Base-by-base conservation (phyloP, 225 moss, liverwort and hornwort species). In the Anthoceros angustus region DNA sequence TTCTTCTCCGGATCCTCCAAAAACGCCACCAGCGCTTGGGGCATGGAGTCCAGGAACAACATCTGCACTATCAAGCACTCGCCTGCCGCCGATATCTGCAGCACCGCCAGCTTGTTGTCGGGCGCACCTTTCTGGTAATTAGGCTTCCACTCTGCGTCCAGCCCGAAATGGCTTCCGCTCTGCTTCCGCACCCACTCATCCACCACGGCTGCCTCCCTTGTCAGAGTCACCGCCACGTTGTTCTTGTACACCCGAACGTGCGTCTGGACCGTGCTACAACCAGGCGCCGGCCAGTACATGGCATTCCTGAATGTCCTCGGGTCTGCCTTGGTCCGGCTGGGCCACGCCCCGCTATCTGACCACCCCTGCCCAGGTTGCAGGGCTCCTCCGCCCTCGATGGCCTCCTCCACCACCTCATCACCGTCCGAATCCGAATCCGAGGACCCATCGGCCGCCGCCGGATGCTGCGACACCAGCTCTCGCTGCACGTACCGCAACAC, bases 51-150 rank as follows among this genome's bases (percentile, higher is more conserved):
- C 39, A 95, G 69, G 61, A 81, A 82, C 39, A 91, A 45, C 91
- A 91, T 86, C 72, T 95, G 95, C 12, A 95, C 75, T 16, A 95
- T 76, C 9, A 95, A 70, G 67, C 94, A 95, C 65, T 91, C 86
- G 18, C 71, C 77, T 63, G 80, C 83, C 42, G 81, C 78, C 72
- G 86, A 91, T 15, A 95, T 82, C 75, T 95, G 95, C 67, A 95
- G 60, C 39, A 95, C 72, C 24, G 86, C 84, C 5, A 85, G 78
- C 79, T 88, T 95, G 62, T 88, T 85, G 2, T 88, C 79, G 8
- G 68, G 40, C 18, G 70, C 41, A 43, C 86, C 88, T 70, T 78
- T 88, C 15, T 48, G 74, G 9, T 0, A 72, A 61, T 80, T 91
- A 6, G 95, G 95, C 62, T 82, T 15, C 55, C 55, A 55, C 14